Conservation (phyloP, 2,329 filamentous ascomycete species). For the Epichloe sibirici region DNA sequence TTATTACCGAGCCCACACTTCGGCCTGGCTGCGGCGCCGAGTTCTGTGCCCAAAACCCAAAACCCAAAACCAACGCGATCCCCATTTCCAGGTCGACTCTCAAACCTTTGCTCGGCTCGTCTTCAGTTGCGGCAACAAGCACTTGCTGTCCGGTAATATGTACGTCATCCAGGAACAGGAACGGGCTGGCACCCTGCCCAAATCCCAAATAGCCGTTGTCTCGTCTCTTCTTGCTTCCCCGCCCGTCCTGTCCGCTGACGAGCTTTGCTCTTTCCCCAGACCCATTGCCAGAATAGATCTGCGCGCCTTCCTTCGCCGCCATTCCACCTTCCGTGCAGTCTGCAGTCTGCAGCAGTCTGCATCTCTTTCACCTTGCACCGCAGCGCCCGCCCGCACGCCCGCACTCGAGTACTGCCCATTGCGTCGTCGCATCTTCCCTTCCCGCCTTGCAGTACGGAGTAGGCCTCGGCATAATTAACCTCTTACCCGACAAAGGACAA, state of each 20-base stretch:
- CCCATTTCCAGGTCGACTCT: not conserved
- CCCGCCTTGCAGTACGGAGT: not conserved
- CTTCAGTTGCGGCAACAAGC: not conserved
- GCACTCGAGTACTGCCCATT: not conserved
- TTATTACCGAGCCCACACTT: slow-evolving; percentile 4
- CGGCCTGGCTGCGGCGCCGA: slow-evolving; percentile 4
- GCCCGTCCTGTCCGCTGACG: not conserved
- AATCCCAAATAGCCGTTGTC: too few relatives aligned
- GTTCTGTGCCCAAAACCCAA: not conserved
- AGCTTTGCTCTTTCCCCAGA: not conserved
- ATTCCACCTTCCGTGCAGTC: too few relatives aligned
- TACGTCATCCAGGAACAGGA: slow-evolving; percentile 2
- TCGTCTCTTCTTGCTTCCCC: not conserved
- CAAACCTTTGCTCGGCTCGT: not conserved
- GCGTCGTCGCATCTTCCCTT: not conserved
- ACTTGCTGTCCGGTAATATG: not conserved
- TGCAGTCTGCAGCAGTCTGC: too few relatives aligned
- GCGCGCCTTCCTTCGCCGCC: not conserved
- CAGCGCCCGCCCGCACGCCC: not conserved
- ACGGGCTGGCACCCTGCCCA: not conserved
- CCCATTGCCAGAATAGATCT: not conserved
- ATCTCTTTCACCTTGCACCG: not conserved
- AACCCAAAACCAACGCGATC: not conserved
- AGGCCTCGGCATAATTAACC: not conserved
- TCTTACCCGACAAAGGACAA: not conserved